These are phyloP conservation scores for Aspergillus hortae DNA, from an alignment of 2,329 filamentous ascomycete genomes.

Conservation along the genomic window DNA sequence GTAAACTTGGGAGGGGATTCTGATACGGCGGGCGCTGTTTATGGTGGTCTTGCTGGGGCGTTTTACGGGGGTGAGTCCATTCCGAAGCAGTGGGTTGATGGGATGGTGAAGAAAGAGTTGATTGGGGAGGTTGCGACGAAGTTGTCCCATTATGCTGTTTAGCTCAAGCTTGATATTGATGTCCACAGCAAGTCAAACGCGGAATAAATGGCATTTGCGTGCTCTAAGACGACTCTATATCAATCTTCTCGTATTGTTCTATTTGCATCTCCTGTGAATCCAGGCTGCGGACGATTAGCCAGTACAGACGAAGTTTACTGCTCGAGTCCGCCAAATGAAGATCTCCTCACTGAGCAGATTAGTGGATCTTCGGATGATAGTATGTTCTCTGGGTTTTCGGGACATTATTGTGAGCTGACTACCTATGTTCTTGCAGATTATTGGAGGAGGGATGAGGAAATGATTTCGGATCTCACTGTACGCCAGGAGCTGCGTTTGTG, in stretches of 20 bases:
- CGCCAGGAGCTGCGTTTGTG: neutral
- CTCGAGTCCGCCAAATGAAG: neutral
- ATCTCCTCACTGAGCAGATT: conserved; percentile 1
- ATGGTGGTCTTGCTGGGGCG: conserved; percentile 42
- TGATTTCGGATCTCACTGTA: conserved; percentile 1
- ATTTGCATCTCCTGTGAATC: too few species aligned
- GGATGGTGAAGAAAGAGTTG: conserved; percentile 22
- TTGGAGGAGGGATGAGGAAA: conserved; percentile 4
- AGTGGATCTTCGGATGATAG: conserved; percentile 3
- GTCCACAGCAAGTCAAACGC: too few species aligned
- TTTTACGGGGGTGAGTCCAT: conserved; percentile 38
- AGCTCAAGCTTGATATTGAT: neutral
- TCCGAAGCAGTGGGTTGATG: conserved; percentile 27
- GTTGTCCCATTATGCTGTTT: neutral
- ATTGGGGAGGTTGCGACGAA: conserved; percentile 8
- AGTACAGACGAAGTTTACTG: neutral
- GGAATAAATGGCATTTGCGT: neutral
- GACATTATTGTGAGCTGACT: neutral
- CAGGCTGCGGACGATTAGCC: too few species aligned
- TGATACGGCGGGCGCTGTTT: conserved; percentile 45
- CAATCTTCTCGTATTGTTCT: too few species aligned
- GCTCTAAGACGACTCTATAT: neutral
- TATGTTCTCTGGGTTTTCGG: neutral
- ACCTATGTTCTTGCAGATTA: neutral
- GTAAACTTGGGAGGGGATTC: conserved; percentile 45